phyloP scores from a whole-genome alignment of 257 asterid genomes.

The Penstemon newberryi region DNA sequence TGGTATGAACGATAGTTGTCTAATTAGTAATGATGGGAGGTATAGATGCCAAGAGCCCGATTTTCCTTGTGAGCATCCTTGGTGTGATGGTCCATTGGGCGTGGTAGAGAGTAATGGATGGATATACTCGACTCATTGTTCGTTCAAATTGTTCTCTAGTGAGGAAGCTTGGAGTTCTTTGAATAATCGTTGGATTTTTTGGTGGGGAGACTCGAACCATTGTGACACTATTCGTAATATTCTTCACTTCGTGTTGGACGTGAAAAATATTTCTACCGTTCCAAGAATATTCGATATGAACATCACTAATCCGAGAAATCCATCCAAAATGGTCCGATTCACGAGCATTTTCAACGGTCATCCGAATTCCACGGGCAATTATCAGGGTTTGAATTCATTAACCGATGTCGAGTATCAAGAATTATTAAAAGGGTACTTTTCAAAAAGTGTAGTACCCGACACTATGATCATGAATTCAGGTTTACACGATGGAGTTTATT shows the following conservation, averaged over 20 bases:
- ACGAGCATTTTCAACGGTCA: slow-evolving; percentile 92
- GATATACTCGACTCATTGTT: slow-evolving; percentile 89
- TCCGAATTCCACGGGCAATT: slow-evolving; percentile 54
- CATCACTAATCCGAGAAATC: slow-evolving; percentile 72
- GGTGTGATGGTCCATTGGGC: slow-evolving; percentile 82
- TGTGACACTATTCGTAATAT: slow-evolving; percentile 83
- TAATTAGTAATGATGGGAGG: slow-evolving; percentile 64
- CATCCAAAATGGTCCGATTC: slow-evolving; percentile 59
- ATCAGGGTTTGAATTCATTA: slow-evolving; percentile 69
- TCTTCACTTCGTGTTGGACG: slow-evolving; percentile 59
- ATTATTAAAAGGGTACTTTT: slow-evolving; percentile 52
- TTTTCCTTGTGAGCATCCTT: slow-evolving; percentile 66
- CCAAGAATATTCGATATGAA: slow-evolving; percentile 69
- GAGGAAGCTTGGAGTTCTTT: slow-evolving; percentile 70
- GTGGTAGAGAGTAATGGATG: slow-evolving; percentile 86
- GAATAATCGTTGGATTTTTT: slow-evolving; percentile 74
- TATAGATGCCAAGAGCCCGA: slow-evolving; percentile 71
- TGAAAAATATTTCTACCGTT: slow-evolving; percentile 42
- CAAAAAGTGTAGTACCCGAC: slow-evolving; percentile 56
- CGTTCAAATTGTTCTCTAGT: slow-evolving; percentile 57
- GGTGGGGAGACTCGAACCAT: slow-evolving; percentile 99
- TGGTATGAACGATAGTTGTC: slow-evolving; percentile 61
- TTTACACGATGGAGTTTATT: slow-evolving; percentile 74
- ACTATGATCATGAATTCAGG: slow-evolving; percentile 87
- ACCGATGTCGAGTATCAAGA: slow-evolving; percentile 48